phyloP scores from a whole-genome alignment of 805 yeast species.

The Candida morakotiae region DNA sequence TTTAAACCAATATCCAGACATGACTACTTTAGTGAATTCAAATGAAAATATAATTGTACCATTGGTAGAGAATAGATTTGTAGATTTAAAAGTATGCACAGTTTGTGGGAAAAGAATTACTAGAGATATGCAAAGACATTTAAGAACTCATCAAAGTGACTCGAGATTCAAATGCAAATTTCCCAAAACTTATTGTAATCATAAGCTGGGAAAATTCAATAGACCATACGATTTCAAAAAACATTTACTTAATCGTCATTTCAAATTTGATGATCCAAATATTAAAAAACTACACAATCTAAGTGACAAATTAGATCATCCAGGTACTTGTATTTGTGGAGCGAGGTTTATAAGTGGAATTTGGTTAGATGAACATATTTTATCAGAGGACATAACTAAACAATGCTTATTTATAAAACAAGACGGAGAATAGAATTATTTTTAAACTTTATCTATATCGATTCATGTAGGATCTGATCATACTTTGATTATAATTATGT shows the following conservation, averaged over 20 bases:
- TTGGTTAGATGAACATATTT: conserved; percentile 36
- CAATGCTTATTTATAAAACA: conserved; percentile 17
- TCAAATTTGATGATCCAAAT: conserved; percentile 46
- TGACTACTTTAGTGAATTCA: conserved; percentile 36
- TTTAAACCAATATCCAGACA: conserved; percentile 28
- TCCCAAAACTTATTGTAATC: conserved; percentile 52
- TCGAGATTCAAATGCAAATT: conserved; percentile 56
- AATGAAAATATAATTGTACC: conserved; percentile 29
- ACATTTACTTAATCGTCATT: conserved; percentile 59
- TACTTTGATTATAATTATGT: too few relatives aligned
- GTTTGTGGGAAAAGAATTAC: conserved; percentile 52
- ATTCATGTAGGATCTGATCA: too few relatives aligned
- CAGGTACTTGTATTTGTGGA: conserved; percentile 50
- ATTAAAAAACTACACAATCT: conserved; percentile 46
- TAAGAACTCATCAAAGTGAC: conserved; percentile 56
- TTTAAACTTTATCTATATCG: too few relatives aligned
- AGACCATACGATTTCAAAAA: conserved; percentile 67
- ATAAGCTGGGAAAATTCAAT: conserved; percentile 59
- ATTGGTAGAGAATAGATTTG: conserved; percentile 33
- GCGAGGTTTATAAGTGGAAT: conserved; percentile 25
- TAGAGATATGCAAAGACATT: conserved; percentile 60
- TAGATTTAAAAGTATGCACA: conserved; percentile 42
- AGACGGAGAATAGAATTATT: background rate
- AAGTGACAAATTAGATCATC: conserved; percentile 46
- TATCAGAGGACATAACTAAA: conserved; percentile 17